These are phyloP conservation scores for Capsella bursapastoris DNA, from an alignment of 345 rosid species.

Conservation along the genomic window DNA sequence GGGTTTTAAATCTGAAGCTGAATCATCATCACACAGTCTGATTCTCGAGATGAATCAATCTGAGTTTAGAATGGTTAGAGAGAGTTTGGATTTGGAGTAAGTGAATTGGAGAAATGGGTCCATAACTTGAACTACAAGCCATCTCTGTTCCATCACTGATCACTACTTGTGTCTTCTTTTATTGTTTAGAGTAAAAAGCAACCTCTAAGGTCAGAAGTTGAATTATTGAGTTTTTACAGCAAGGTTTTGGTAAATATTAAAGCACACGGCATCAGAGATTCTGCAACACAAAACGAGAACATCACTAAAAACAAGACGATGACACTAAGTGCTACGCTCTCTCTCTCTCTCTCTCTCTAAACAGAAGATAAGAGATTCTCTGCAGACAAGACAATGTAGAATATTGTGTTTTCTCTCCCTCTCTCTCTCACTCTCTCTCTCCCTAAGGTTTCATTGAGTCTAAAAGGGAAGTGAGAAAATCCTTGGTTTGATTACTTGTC, in stretches of 20 bases:
- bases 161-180: conserved; percentile 18
- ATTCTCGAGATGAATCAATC: conserved; percentile 10
- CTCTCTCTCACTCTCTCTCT: neutral
- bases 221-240: conserved; percentile 21
- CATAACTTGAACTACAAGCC: conserved; percentile 39
- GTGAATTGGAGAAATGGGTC: conserved; percentile 37
- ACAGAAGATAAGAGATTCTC: conserved; percentile 33
- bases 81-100: conserved; percentile 1
- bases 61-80: conserved; percentile 12
- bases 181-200: conserved; percentile 40
- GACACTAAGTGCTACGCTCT: conserved; percentile 19
- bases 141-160: conserved; percentile 34
- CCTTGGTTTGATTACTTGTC: conserved; percentile 23
- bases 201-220: conserved; percentile 30
- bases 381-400: conserved; percentile 26
- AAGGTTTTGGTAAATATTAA: conserved; percentile 28
- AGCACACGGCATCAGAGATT: conserved; percentile 44
- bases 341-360: conserved; percentile 19
- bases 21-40: conserved; percentile 3
- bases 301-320: conserved; percentile 27
- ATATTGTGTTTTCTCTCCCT: neutral
- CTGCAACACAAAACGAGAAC: conserved; percentile 31
- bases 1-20: conserved; percentile 4
- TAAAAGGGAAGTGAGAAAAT: conserved; percentile 16
- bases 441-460: neutral